Base-by-base conservation (phyloP, 2,329 filamentous ascomycete species). In the Talaromyces sp. region DNA sequence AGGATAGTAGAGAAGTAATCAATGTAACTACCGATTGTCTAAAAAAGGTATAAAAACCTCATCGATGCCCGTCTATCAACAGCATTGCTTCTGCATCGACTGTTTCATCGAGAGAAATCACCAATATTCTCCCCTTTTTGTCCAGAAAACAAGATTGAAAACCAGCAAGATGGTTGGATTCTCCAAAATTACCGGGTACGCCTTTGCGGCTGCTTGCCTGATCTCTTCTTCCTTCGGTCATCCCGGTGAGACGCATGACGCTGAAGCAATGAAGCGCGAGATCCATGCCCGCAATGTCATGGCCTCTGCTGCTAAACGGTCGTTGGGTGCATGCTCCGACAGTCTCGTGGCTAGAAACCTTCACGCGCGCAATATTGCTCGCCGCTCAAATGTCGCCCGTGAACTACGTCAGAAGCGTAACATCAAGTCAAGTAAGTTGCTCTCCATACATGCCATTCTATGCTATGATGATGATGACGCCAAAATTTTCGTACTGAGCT, bases 371-470 rank as follows among this genome's bases (percentile, higher is more conserved):
- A 74, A 69, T 37, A 52, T 75, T 9, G 68, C 71, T 8, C 73
- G 73, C 66, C 73, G 73, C 50, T 66, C 73, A 4, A 66, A 60
- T 3, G 72, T 71, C 9, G 72, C 73, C 5, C 68, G 69, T 31
- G 63, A 70, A 24, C 68, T 75, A 22, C 73, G 73, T 45, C 45
- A 71, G 43, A 70, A 69, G 66, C 69, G 70, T 19, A 72, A 72
- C 3, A 71, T 75, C 56, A 72, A 69, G 37, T 50, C 69, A 7
- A 63, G 73, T 75, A 68, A 41, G 70, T 35, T 5, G 9, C 1
- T 27, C 31, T 8, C 16, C 10, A 47, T 22, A 22, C 43, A 22
- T 47, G 11, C 16, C 1, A 22, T 24, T 47, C 4, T 22, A 19
- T 47, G 11, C 9, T 47, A 9, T 43, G 10, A 22, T 22, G 9